A percentile compares a stretch with the other conserved stretches of the same genome.
Evolutionary conservation across 345 rosid genomes (phyloP).

Genomic region (Gossypium arboreum): DNA sequence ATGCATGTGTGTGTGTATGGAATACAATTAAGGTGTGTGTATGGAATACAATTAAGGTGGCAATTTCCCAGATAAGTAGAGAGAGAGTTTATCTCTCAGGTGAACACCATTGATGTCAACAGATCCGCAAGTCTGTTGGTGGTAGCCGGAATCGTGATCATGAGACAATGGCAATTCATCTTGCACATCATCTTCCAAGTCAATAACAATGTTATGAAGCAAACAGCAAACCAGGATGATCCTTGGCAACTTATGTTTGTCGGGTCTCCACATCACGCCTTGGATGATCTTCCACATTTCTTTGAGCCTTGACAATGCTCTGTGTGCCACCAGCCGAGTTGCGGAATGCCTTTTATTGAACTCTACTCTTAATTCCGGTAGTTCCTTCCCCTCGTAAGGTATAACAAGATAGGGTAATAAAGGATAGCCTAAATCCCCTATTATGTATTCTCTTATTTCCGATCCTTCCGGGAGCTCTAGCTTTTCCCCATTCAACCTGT

Average conservation of each 20-base stretch:
- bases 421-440: conserved; percentile 58
- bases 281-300: conserved; percentile 57
- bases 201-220: conserved; percentile 60
- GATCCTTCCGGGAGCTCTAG: conserved; percentile 35
- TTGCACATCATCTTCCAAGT: conserved; percentile 43
- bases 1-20: neutral
- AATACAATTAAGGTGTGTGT: conserved; percentile 16
- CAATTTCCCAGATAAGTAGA: conserved; percentile 32
- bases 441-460: conserved; percentile 51
- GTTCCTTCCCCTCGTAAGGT: conserved; percentile 45
- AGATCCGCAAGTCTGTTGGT: conserved; percentile 35
- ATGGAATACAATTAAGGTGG: conserved; percentile 19
- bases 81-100: conserved; percentile 46
- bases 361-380: conserved; percentile 29
- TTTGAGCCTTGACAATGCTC: conserved; percentile 51
- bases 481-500: conserved; percentile 43
- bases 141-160: conserved; percentile 44
- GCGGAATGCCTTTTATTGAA: conserved; percentile 45
- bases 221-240: conserved; percentile 62
- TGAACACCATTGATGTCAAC: conserved; percentile 36
- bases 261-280: conserved; percentile 68
- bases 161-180: conserved; percentile 20
- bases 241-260: conserved; percentile 56
- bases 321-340: conserved; percentile 41
- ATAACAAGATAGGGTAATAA: conserved; percentile 52